phyloP scores from a whole-genome alignment of 306 rosid species.

The Lotus japonicus region DNA sequence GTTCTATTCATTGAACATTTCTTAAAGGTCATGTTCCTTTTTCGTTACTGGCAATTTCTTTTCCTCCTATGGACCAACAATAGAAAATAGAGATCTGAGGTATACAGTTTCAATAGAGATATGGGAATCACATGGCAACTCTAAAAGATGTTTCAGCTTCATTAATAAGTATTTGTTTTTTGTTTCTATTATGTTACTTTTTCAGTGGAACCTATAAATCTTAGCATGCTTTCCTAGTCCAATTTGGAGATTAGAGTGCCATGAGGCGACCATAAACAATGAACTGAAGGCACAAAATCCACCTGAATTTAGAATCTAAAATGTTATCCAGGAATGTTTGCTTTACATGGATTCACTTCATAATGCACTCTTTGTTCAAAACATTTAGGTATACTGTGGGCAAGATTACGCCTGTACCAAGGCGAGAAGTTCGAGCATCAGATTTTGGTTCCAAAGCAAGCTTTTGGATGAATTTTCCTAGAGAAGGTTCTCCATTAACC shows the following conservation, averaged over 20 bases:
- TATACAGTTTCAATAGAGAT: too few relatives aligned
- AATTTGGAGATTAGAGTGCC: neutral
- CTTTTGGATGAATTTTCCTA: slow-evolving; percentile 94
- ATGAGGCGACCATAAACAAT: neutral
- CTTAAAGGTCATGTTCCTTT: neutral
- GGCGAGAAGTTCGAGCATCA: slow-evolving; percentile 73
- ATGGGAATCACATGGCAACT: too few relatives aligned
- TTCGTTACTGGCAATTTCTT: too few relatives aligned
- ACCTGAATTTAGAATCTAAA: slow-evolving; percentile 7
- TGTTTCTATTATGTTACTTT: too few relatives aligned
- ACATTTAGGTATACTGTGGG: slow-evolving; percentile 88
- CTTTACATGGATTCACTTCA: slow-evolving; percentile 18
- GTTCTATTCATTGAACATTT: neutral
- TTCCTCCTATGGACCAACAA: too few relatives aligned
- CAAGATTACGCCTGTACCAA: slow-evolving; percentile 82
- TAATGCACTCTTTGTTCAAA: slow-evolving; percentile 21
- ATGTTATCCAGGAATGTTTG: neutral
- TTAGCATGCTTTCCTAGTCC: neutral
- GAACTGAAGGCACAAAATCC: neutral
- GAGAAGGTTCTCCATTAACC: slow-evolving; percentile 80
- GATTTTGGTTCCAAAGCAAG: slow-evolving; percentile 89
- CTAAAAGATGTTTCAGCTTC: too few relatives aligned
- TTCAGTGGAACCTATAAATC: neutral
- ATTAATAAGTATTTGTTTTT: too few relatives aligned
- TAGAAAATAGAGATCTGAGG: too few relatives aligned